Evolutionary conservation across 106 monocot genomes (phyloP), one percentile per base, ranked within the genome.

Genomic region (Platanthera guangdongensis): DNA sequence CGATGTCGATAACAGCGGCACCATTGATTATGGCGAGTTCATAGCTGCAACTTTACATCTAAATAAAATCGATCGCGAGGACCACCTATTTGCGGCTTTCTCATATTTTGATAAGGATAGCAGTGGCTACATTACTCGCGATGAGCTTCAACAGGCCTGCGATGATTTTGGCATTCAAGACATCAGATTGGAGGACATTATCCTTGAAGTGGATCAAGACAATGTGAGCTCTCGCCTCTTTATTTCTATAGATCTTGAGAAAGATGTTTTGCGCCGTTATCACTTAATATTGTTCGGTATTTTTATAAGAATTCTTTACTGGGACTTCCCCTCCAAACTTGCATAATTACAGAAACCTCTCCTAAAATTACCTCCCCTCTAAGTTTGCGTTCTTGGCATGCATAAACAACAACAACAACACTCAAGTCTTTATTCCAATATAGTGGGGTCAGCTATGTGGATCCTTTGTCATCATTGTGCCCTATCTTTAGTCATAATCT

Each of bases 101-200:
- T 84, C 84, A 14, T 87, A 84, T 49, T 87, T 87, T 52, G 87
- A 87, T 77, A 87, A 87, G 70, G 87, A 87, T 68, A 78, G 76
- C 60, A 87, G 87, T 74, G 87, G 87, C 1, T 87, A 84, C 77
- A 87, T 87, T 45, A 87, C 87, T 52, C 71, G 67, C 16, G 84
- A 87, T 77, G 87, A 87, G 76, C 81, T 87, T 7, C 84, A 87
- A 63, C 71, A 84, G 59, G 87, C 87, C 39, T 87, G 87, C 55
- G 82, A 87, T 64, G 87, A 87, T 57, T 84, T 87, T 51, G 87
- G 87, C 51, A 77, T 87, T 1, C 84, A 76, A 28, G 84, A 81
- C 74, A 57, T 80, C n/a, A 52, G 72, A 51, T 52, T 87, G 51
- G 87, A 87, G 76, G 87, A 87, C 8, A 84, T 87, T 28, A 87